These are phyloP conservation scores for Tulasnella sp. DNA, from an alignment of 768 basidiomycete species.

Conservation along the genomic window DNA sequence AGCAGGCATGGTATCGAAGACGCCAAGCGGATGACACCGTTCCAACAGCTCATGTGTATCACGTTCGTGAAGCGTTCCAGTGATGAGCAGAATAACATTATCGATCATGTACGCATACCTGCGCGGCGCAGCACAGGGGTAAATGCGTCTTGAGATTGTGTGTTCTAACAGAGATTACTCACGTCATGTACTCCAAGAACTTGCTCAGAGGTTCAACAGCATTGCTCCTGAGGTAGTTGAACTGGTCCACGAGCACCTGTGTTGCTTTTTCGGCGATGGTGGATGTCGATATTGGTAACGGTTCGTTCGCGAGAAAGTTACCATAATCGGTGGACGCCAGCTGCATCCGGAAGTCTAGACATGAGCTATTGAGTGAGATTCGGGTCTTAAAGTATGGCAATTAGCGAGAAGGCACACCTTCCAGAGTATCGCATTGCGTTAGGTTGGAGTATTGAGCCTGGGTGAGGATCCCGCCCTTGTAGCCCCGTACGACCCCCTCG, in stretches of 20 bases:
- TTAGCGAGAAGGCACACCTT: constrained; percentile 47
- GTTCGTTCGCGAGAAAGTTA: constrained; percentile 94
- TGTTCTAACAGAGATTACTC: constrained; percentile 24
- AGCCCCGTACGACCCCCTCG: constrained; percentile 78
- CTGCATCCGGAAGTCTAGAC: constrained; percentile 84
- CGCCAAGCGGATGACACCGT: constrained; percentile 91
- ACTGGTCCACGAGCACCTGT: constrained; percentile 89
- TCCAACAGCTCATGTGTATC: constrained; percentile 95
- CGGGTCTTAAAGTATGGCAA: background rate
- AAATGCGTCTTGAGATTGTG: background rate
- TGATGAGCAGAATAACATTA: constrained; percentile 94
- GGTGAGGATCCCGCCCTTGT: constrained; percentile 84
- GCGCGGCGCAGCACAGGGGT: constrained; percentile 13
- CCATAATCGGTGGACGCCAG: constrained; percentile 95
- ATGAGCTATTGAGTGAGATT: background rate
- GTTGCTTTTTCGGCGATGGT: constrained; percentile 97
- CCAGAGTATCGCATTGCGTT: constrained; percentile 93
- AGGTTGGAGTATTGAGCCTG: constrained; percentile 86
- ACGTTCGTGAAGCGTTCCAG: constrained; percentile 91
- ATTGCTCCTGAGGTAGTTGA: constrained; percentile 86
- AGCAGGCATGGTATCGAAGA: constrained; percentile 98
- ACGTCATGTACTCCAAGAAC: constrained; percentile 98
- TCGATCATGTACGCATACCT: constrained; percentile 99
- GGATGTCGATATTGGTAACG: constrained; percentile 82
- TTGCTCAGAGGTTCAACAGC: constrained; percentile 82